phyloP scores from a whole-genome alignment of 192 early-diverging fungal species.

The Fimicolochytrium jonesii region DNA sequence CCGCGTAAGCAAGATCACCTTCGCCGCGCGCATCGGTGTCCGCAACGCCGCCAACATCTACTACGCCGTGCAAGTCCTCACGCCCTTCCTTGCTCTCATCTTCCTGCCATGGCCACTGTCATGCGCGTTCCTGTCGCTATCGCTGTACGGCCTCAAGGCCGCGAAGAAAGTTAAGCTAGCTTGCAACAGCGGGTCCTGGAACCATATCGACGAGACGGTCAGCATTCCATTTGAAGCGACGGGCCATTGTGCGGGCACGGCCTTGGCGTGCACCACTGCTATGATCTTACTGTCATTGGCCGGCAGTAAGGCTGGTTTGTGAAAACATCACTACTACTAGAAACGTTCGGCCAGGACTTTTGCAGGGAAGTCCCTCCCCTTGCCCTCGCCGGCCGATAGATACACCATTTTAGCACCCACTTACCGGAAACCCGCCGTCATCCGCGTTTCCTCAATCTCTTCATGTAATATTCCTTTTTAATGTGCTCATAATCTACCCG shows the following conservation, averaged over 20 bases:
- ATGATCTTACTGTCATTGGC: too few relatives aligned
- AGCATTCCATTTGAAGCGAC: slow-evolving; percentile 9
- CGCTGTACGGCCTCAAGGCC: slow-evolving; percentile 5
- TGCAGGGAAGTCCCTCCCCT: too few relatives aligned
- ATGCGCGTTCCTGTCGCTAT: background rate
- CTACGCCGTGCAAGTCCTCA: slow-evolving; percentile 5
- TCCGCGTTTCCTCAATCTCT: too few relatives aligned
- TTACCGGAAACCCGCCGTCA: too few relatives aligned
- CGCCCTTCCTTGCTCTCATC: background rate
- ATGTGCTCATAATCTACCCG: too few relatives aligned
- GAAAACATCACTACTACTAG: too few relatives aligned
- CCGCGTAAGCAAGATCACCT: background rate
- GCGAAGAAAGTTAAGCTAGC: background rate
- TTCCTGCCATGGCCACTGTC: background rate
- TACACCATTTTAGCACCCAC: too few relatives aligned
- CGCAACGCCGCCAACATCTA: background rate
- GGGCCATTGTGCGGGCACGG: slow-evolving; percentile 7
- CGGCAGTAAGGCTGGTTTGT: too few relatives aligned
- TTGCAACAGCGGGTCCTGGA: background rate
- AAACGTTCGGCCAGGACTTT: too few relatives aligned
- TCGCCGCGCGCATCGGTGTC: slow-evolving; percentile 6
- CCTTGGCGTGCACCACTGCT: background rate
- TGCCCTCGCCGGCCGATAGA: too few relatives aligned
- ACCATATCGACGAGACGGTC: background rate
- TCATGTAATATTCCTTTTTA: too few relatives aligned